A percentile compares a stretch with the other conserved stretches of the same genome.
Conservation (phyloP, 2,329 filamentous ascomycete species). For the Remersonia thermophila region DNA sequence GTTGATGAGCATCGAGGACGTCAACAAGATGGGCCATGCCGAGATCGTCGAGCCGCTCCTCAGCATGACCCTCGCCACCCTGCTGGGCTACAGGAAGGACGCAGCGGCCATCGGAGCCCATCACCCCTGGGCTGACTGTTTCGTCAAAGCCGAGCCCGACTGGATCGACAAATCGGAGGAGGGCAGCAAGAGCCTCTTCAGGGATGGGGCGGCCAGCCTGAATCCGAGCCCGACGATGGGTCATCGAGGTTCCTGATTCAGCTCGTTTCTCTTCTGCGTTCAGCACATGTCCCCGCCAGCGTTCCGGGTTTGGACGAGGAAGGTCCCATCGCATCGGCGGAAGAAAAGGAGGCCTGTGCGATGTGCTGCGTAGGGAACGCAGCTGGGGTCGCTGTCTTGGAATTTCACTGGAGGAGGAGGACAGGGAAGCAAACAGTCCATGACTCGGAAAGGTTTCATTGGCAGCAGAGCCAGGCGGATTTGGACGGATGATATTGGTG, state of each 20-base stretch:
- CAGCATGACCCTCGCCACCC: slow-evolving; percentile 27
- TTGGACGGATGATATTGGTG: no score
- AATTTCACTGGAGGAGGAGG: background rate
- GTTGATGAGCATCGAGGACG: slow-evolving; percentile 22
- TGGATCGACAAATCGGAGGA: slow-evolving; percentile 12
- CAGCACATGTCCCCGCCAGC: no score
- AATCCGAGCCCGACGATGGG: slow-evolving; percentile 5
- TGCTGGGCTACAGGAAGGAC: slow-evolving; percentile 17
- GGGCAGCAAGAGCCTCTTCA: slow-evolving; percentile 16
- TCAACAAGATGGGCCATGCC: slow-evolving; percentile 24
- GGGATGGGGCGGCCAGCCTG: slow-evolving; percentile 5
- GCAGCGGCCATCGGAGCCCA: background rate
- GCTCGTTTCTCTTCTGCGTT: background rate
- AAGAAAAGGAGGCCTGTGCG: background rate
- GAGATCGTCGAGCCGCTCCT: slow-evolving; percentile 32
- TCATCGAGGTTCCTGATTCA: slow-evolving; percentile 9
- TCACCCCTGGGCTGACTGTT: slow-evolving; percentile 3
- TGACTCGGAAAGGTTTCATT: no score
- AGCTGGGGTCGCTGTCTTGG: background rate
- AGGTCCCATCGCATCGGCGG: background rate
- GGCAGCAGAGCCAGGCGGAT: no score
- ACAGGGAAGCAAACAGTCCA: background rate
- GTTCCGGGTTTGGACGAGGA: background rate
- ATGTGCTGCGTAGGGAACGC: background rate
- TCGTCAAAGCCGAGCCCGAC: slow-evolving; percentile 9